Conservation (phyloP, 2,329 filamentous ascomycete species). For the Talaromyces sp. region DNA sequence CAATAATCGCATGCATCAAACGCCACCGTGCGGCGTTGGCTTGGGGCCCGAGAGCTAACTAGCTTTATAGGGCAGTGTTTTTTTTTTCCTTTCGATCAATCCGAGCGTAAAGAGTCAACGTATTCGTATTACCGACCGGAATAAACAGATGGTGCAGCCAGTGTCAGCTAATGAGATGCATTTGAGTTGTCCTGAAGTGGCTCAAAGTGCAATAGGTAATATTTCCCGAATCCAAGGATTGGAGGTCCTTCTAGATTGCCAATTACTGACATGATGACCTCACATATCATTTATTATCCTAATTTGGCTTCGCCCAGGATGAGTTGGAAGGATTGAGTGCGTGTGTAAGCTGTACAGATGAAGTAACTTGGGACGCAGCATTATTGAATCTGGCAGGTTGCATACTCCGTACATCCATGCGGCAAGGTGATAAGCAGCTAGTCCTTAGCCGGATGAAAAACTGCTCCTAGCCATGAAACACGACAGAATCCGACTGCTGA, state of each 20-base stretch:
- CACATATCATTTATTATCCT: background rate
- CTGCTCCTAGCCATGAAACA: background rate
- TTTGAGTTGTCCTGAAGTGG: background rate
- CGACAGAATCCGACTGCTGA: background rate
- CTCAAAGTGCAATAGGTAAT: background rate
- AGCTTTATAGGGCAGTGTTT: background rate
- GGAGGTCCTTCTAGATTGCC: background rate
- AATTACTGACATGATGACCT: background rate
- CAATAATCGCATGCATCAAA: background rate
- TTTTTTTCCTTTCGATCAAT: background rate
- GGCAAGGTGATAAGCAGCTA: background rate
- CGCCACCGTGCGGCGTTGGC: background rate
- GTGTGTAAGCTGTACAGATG: background rate
- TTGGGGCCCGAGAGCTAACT: background rate
- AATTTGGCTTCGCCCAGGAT: background rate
- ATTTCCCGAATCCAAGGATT: background rate
- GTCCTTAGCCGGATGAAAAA: background rate
- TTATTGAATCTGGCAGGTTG: background rate
- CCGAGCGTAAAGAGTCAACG: background rate
- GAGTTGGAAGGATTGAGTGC: background rate
- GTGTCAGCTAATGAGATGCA: background rate
- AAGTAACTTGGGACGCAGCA: background rate
- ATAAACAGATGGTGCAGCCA: background rate
- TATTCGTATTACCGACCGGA: too few relatives aligned
- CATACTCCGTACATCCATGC: background rate